Evolutionary conservation across 345 rosid species (phyloP), one percentile per base, ranked within the genome.

Genomic region (Gossypium australe): DNA sequence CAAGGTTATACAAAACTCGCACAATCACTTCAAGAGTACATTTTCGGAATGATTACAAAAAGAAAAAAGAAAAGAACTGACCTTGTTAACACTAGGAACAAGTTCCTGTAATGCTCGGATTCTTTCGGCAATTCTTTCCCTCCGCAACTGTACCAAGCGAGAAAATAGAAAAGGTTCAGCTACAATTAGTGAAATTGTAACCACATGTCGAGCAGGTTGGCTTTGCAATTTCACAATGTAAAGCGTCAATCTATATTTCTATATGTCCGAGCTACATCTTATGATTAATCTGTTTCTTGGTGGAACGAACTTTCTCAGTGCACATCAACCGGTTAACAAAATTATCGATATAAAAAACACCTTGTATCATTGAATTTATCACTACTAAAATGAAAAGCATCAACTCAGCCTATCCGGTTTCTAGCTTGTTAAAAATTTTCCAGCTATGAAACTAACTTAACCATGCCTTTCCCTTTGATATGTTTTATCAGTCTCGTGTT

Each of bases 21-120:
- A 34, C 41, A 34, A 34, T 34, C 41, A 34, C 41, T 34, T 34
- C 41, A 34, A 5, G 7, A 34, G 41, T 34, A 34, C 1, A 34
- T 34, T 6, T 34, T 34, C 7, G 1, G 7, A 34, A 34, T 34
- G 7, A 34, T 34, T 34, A 5, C 41, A 34, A 34, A 34, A 34
- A 1, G 7, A 34, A 58, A 53, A 43, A 69, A 76, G 60, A 76
- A 77, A 78, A 55, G 18, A 52, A 80, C 81, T 18, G 48, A 93
- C 99, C 97, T 96, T 96, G 83, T 92, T 96, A 74, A 96, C 98
- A 80, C 92, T 90, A 60, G 99, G 99, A 79, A 96, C 99, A 78
- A 96, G 89, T 78, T 93, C 99, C 79, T 96, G 99, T 85, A 96
- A 64, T 34, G 94, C 98, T 84, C 99, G 88, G 76, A 96, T 96